Evolutionary conservation across 768 basidiomycete genomes (phyloP), one percentile per base, ranked within the genome.

Genomic region (Amanita fuliginea): DNA sequence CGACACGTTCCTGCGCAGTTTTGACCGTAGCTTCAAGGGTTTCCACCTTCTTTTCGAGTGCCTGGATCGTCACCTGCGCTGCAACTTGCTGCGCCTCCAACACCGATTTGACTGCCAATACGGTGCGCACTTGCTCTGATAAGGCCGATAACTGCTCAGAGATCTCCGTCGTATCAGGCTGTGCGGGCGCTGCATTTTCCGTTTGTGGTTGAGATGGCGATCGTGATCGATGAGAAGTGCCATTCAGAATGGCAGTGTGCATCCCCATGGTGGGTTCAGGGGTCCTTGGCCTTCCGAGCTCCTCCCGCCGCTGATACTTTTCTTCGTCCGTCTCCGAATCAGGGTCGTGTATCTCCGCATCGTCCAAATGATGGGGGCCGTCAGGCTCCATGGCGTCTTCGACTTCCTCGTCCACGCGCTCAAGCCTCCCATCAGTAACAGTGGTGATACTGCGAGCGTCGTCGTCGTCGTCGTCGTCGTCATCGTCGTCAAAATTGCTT

Each of bases 71-170:
- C n/a, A 64, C 67, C 59, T 89, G 86, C 2, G 92, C 88, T 3
- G 76, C 74, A 1, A 74, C 61, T 54, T 96, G 92, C 60, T 94
- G 88, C 0, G 73, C 73, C 59, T 91, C 87, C 7, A 96, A 70
- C 0, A 76, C 71, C 4, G 74, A 72, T 6, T 87, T 88, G 54
- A 92, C 68, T 42, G 81, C 76, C 33, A 91, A 69, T 0, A 91
- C 86, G 1, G 79, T 75, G 47, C 82, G 80, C 24, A 98, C 80
- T 59, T 92, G 88, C 21, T 69, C 70, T 0, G 86, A 72, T 24
- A 98, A 69, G 18, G 85, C 79, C 8, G 70, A 66, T 3, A 80
- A 71, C 36, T 93, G 71, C 3, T 81, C 79, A 40, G 77, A 73
- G 3, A 80, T 63, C 11, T 73, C 67, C 2, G 63, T 58, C 1